Conservation (phyloP, 495 filamentous ascomycete genomes). For the Penicillium turbatum region DNA sequence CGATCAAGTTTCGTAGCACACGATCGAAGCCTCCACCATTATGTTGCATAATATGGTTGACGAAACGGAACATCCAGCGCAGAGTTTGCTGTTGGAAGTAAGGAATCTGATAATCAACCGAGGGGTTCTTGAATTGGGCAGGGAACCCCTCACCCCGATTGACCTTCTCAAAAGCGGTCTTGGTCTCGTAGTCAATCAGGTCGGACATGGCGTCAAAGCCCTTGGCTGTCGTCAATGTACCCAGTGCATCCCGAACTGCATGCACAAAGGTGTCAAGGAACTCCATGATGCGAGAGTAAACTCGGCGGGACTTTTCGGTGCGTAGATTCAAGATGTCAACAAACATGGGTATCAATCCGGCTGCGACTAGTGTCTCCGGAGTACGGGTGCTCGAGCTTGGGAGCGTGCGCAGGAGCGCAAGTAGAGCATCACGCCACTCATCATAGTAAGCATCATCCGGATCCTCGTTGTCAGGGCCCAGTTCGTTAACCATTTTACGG, state of each 20-base stretch:
- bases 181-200: constrained; percentile 75
- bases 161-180: constrained; percentile 61
- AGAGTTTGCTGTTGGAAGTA: constrained; percentile 89
- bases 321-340: constrained; percentile 85
- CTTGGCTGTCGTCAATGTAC: constrained; percentile 68
- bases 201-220: constrained; percentile 85
- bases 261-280: constrained; percentile 88
- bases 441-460: constrained; percentile 60
- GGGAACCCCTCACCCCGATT: constrained; percentile 68
- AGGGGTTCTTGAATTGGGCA: constrained; percentile 67
- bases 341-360: constrained; percentile 82
- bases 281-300: constrained; percentile 71
- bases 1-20: constrained; percentile 85
- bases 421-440: constrained; percentile 84
- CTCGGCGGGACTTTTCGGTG: constrained; percentile 74
- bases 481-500: constrained; percentile 79
- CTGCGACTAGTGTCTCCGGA: constrained; percentile 70
- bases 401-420: constrained; percentile 74
- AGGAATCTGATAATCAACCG: constrained; percentile 88
- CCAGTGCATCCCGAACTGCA: constrained; percentile 72
- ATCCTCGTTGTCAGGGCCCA: constrained; percentile 56
- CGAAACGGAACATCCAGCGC: constrained; percentile 91
- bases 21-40: constrained; percentile 82
- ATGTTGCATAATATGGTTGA: constrained; percentile 90
- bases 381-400: constrained; percentile 63